A percentile compares a stretch with the other conserved stretches of the same genome.
Evolutionary conservation across 2,329 filamentous ascomycete genomes (phyloP).

Genomic region (Ophiobolus disseminans): DNA sequence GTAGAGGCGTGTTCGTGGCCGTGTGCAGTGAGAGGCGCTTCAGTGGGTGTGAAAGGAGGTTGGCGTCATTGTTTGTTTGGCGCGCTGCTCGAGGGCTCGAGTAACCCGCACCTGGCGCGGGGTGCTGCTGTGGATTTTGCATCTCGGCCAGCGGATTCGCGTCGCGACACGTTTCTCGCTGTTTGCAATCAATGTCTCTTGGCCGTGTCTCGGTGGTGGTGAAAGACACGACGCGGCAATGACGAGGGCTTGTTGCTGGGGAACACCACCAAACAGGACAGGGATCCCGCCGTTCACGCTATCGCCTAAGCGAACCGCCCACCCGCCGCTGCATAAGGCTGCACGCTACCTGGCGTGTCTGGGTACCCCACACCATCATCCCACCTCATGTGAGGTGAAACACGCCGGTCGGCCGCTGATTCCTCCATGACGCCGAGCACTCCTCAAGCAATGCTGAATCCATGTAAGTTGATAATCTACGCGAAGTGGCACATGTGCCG

Average conservation of each 20-base stretch:
- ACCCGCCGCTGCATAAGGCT: constrained; percentile 20
- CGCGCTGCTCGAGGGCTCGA: constrained; percentile 19
- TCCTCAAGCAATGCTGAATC: too few species aligned
- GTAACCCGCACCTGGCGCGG: constrained; percentile 14
- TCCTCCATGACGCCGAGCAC: too few species aligned
- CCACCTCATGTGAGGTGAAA: too few species aligned
- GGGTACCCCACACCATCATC: too few species aligned
- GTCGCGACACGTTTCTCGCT: constrained; percentile 30
- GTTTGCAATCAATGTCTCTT: constrained; percentile 10
- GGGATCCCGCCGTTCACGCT: constrained; percentile 4
- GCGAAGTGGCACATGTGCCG: too few species aligned
- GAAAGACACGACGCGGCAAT: constrained; percentile 23
- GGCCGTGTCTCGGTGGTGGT: constrained; percentile 11
- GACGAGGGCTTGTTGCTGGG: constrained; percentile 17
- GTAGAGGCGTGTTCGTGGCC: constrained; percentile 37
- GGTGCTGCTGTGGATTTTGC: constrained; percentile 28
- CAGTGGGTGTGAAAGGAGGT: constrained; percentile 40
- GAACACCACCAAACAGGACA: constrained; percentile 14
- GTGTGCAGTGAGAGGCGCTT: constrained; percentile 49
- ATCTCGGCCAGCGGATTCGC: constrained; percentile 34
- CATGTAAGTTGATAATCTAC: too few species aligned
- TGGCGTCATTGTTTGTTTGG: constrained; percentile 48
- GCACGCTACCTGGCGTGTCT: too few species aligned
- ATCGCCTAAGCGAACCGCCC: constrained; percentile 18
- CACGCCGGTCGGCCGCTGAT: too few species aligned